These are phyloP conservation scores for Naganishia vaughanmartiniae DNA, from an alignment of 768 basidiomycete genomes.

Conservation along the genomic window DNA sequence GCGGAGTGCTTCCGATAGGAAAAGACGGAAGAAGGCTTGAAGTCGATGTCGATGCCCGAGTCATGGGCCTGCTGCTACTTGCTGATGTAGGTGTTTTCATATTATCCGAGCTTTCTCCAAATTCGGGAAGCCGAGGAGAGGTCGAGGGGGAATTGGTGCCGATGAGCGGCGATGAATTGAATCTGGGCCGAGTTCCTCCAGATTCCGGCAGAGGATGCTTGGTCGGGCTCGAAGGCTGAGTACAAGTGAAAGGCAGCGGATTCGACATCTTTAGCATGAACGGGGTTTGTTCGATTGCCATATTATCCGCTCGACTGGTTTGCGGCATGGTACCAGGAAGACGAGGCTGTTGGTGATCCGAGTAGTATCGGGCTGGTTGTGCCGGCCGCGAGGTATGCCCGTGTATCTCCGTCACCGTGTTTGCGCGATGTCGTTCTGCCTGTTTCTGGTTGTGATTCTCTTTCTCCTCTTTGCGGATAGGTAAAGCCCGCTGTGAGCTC, in stretches of 20 bases:
- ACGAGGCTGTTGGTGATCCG: slow-evolving; percentile 6
- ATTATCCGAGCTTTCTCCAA: neutral
- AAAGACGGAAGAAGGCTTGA: slow-evolving; percentile 7
- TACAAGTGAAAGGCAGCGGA: slow-evolving; percentile 7
- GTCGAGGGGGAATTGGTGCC: slow-evolving; percentile 4
- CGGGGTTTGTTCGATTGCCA: neutral
- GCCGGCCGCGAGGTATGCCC: neutral
- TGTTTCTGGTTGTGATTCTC: neutral
- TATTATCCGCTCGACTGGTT: neutral
- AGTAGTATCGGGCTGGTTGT: slow-evolving; percentile 1
- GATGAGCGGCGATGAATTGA: neutral
- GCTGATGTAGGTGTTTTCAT: neutral
- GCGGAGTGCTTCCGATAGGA: slow-evolving; percentile 11
- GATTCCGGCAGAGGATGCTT: neutral
- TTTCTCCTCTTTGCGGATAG: neutral
- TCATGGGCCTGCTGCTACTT: neutral
- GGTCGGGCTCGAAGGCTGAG: neutral
- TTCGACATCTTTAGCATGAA: slow-evolving; percentile 11
- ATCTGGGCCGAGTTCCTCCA: neutral
- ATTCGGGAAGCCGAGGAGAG: neutral
- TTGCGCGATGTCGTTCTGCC: neutral
- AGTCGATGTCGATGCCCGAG: neutral
- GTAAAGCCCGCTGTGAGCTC: neutral
- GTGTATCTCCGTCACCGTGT: slow-evolving; percentile 1
- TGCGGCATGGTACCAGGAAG: neutral